These are phyloP conservation scores for Penicillium vulpinum DNA, from an alignment of 2,329 filamentous ascomycete genomes.

Conservation along the genomic window DNA sequence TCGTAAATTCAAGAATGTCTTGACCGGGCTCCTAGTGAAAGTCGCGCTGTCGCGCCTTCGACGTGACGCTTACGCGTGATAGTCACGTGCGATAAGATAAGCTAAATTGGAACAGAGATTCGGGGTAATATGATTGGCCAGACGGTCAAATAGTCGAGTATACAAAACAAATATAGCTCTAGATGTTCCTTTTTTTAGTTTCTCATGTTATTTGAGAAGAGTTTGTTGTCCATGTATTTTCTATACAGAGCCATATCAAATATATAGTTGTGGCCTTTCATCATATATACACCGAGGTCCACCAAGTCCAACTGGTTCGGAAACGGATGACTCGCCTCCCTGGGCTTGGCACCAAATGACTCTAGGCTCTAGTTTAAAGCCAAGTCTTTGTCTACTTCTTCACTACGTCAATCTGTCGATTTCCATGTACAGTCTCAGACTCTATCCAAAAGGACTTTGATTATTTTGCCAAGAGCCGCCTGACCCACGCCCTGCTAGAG, in stretches of 20 bases:
- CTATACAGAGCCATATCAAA: not conserved
- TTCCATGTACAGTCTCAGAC: not conserved
- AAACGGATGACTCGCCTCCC: constrained; percentile 15
- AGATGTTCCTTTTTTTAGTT: too few relatives aligned
- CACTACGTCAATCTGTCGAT: not conserved
- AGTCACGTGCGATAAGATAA: constrained; percentile 26
- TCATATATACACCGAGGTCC: not conserved
- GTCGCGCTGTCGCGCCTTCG: constrained; percentile 27
- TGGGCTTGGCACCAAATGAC: constrained; percentile 6
- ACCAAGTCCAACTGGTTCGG: constrained; percentile 5
- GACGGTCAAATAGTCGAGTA: not conserved
- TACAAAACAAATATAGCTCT: not conserved
- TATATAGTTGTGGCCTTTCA: not conserved
- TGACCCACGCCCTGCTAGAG: constrained; percentile 28
- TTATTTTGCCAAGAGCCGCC: constrained; percentile 6
- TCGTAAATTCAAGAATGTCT: constrained; percentile 7
- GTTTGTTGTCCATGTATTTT: not conserved
- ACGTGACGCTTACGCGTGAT: constrained; percentile 31
- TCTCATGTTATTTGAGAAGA: not conserved
- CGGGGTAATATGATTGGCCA: not conserved
- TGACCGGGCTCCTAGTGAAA: constrained; percentile 14
- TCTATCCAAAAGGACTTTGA: not conserved
- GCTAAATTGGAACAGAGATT: constrained; percentile 7
- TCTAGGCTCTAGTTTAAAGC: not conserved
- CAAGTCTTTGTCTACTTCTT: not conserved